These are phyloP conservation scores for Petunia hybrid DNA, from an alignment of 305 asterid species.

Conservation along the genomic window DNA sequence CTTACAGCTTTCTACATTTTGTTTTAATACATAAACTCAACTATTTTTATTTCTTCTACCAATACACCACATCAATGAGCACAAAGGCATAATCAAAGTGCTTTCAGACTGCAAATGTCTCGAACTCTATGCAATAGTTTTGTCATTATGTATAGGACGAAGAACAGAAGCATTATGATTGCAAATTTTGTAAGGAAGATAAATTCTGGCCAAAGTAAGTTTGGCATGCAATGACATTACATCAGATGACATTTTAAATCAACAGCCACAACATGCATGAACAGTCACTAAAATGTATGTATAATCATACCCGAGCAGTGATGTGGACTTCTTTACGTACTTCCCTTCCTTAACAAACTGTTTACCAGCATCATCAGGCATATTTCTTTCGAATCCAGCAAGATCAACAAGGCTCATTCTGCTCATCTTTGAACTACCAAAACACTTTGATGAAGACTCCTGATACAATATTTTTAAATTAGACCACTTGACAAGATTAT, in stretches of 20 bases:
- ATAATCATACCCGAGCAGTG: slow-evolving; percentile 83
- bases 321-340: slow-evolving; percentile 84
- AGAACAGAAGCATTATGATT: background rate
- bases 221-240: background rate
- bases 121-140: background rate
- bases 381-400: slow-evolving; percentile 82
- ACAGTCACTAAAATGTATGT: background rate
- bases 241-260: slow-evolving; percentile 2
- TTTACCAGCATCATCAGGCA: slow-evolving; percentile 66
- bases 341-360: slow-evolving; percentile 79
- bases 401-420: slow-evolving; percentile 88
- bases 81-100: background rate
- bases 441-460: slow-evolving; percentile 91
- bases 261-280: slow-evolving; percentile 9
- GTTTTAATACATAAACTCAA: background rate
- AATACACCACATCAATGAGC: background rate
- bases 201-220: background rate
- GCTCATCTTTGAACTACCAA: slow-evolving; percentile 91
- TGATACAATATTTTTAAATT: slow-evolving; percentile 40
- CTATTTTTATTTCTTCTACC: background rate
- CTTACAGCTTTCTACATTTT: background rate
- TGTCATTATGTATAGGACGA: background rate
- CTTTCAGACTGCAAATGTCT: background rate
- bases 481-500: background rate
- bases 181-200: background rate